Evolutionary conservation across 2,329 filamentous ascomycete genomes (phyloP), one percentile per base, ranked within the genome.

Genomic region (Fusarium poae): DNA sequence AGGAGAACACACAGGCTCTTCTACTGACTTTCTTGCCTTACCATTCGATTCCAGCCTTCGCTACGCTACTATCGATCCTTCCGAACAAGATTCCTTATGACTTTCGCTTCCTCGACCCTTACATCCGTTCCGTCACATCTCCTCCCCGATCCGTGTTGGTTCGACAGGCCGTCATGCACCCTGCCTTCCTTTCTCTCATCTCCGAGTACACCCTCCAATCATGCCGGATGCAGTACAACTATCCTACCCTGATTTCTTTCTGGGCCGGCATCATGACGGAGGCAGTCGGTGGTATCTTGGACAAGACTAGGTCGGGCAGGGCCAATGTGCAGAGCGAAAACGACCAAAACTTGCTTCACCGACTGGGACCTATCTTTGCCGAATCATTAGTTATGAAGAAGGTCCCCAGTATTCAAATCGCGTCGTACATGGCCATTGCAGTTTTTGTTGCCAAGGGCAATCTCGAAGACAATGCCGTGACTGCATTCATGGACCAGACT

Each of bases 1-100:
- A 98, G 78, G 91, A 94, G 80, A 98, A 97, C 79, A 95, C 93
- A 6, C 83, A 88, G 5, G 86, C 86, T 34, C 82, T 97, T 16
- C 83, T 98, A 43, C 86, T 94, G 70, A 92, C 94, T 4, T 98
- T 98, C 78, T 85, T 99, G 7, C 96, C 96, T 2, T 98, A 97
- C 79, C 94, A 99, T 78, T 89, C 90, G 10, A 91, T 93, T 32
- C 92, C 92, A 8, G 88, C 93, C 16, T 99, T 99, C 78, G 85
- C 91, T 46, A 94, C 93, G 2, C 84, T 98, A 10, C 84, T 99
- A 27, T 94, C 93, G 3, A 97, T 99, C 60, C 83, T 99, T 15
- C 94, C 96, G 1, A 77, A 84, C n/a, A 88, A 85, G 50, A 83
- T 97, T 11, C 90, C 94, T 1, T 82, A 87, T 40, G 88, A 92